Conservation (phyloP, 192 early-diverging fungal genomes). For the Piromyces sp. region DNA sequence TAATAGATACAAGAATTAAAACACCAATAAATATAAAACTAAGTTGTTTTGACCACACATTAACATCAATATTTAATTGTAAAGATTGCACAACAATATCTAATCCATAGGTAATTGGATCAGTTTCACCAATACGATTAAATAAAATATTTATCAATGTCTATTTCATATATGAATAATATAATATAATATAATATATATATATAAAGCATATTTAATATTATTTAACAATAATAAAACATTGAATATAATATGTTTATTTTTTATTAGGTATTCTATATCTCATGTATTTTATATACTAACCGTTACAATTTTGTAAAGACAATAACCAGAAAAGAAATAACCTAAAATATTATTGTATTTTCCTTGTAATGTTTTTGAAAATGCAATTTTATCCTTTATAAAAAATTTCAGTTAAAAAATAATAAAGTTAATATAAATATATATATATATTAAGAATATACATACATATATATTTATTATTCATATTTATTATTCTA, state of each 20-base stretch:
- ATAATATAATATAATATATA: background rate
- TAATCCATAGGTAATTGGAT: conserved; percentile 67
- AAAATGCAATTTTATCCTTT: conserved; percentile 28
- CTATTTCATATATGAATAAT: no score
- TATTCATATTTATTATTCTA: no score
- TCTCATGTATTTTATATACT: no score
- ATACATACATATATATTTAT: background rate
- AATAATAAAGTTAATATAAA: background rate
- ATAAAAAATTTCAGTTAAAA: background rate
- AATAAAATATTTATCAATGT: conserved; percentile 62
- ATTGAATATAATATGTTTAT: no score
- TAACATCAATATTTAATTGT: conserved; percentile 41
- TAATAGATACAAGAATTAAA: conserved; percentile 75
- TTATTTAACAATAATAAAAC: no score
- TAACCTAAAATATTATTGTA: conserved; percentile 67
- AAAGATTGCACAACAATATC: conserved; percentile 39
- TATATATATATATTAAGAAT: no score
- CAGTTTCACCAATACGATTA: conserved; percentile 48
- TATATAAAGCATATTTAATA: background rate
- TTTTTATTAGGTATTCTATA: no score
- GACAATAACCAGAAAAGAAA: conserved; percentile 74
- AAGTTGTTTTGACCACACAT: conserved; percentile 76
- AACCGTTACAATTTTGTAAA: conserved; percentile 72
- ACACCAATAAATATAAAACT: conserved; percentile 82
- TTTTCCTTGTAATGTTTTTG: conserved; percentile 53